These are phyloP conservation scores for Lecanicillium sp. DNA, from an alignment of 2,329 filamentous ascomycete species.

Conservation along the genomic window DNA sequence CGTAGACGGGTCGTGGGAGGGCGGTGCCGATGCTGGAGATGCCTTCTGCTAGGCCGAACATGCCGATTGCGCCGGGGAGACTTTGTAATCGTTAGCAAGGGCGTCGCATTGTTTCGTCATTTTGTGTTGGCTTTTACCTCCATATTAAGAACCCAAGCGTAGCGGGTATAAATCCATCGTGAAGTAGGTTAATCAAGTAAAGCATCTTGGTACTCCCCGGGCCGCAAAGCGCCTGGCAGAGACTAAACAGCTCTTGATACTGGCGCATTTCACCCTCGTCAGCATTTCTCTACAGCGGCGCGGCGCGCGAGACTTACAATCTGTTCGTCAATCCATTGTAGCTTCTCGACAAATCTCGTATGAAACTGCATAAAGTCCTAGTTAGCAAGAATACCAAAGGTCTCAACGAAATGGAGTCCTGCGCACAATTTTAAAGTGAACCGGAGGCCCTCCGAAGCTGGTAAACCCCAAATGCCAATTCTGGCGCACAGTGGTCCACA, in stretches of 20 bases:
- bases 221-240: conserved; percentile 60
- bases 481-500: conserved; percentile 2
- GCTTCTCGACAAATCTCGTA: conserved; percentile 50
- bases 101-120: background rate
- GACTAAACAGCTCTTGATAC: conserved; percentile 66
- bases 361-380: conserved; percentile 35
- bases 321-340: conserved; percentile 62
- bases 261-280: conserved; percentile 17
- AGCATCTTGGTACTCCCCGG: conserved; percentile 65
- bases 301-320: conserved; percentile 33
- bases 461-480: conserved; percentile 59
- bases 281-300: no score
- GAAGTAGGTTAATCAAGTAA: conserved; percentile 60
- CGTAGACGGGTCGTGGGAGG: conserved; percentile 57
- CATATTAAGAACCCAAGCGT: conserved; percentile 55
- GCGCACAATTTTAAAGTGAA: conserved; percentile 58
- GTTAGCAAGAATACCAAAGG: background rate
- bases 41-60: conserved; percentile 60
- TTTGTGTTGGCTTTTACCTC: conserved; percentile 38
- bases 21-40: conserved; percentile 51
- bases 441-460: conserved; percentile 58
- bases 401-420: no score
- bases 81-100: conserved; percentile 21
- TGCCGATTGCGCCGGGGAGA: conserved; percentile 61
- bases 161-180: conserved; percentile 50